Conservation (phyloP, 495 filamentous ascomycete species). For the Penicillium taxi region DNA sequence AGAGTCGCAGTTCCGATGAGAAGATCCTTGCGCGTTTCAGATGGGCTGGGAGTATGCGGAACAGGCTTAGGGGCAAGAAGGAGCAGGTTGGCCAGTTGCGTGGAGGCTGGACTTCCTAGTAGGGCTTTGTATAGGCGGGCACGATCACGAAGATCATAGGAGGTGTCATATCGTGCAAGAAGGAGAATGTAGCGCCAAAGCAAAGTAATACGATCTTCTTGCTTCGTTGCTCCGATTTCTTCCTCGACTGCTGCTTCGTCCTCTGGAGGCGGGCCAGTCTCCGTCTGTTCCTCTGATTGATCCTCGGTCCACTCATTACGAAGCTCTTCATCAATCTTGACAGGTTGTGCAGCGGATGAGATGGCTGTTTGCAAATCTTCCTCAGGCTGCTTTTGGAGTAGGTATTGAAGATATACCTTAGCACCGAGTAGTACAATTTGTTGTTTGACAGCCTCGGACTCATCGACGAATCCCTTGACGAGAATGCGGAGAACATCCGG, state of each 20-base stretch:
- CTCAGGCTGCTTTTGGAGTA: conserved; percentile 49
- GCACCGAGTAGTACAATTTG: conserved; percentile 90
- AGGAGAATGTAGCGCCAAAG: conserved; percentile 81
- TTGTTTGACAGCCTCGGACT: conserved; percentile 76
- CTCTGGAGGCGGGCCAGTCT: conserved; percentile 7
- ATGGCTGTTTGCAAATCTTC: conserved; percentile 11
- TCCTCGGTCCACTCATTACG: conserved; percentile 38
- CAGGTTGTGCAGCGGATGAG: conserved; percentile 2
- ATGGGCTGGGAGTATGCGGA: conserved; percentile 77
- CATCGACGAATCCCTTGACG: conserved; percentile 72
- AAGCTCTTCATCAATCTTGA: conserved; percentile 15
- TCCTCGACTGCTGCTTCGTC: conserved; percentile 22
- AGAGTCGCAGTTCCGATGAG: conserved; percentile 77
- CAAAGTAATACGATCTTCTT: conserved; percentile 55
- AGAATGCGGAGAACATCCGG: conserved; percentile 89
- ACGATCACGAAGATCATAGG: conserved; percentile 90
- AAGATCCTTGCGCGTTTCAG: conserved; percentile 66
- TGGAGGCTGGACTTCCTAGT: conserved; percentile 61
- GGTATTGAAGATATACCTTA: conserved; percentile 85
- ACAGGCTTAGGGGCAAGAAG: conserved; percentile 91
- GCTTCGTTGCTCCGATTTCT: conserved; percentile 31
- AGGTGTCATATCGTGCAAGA: conserved; percentile 82
- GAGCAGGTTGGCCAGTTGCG: conserved; percentile 80
- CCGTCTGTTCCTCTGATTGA: conserved; percentile 27
- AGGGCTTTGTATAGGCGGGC: conserved; percentile 80